Base-by-base conservation (phyloP, 495 filamentous ascomycete species). In the Daldinia concentrica region DNA sequence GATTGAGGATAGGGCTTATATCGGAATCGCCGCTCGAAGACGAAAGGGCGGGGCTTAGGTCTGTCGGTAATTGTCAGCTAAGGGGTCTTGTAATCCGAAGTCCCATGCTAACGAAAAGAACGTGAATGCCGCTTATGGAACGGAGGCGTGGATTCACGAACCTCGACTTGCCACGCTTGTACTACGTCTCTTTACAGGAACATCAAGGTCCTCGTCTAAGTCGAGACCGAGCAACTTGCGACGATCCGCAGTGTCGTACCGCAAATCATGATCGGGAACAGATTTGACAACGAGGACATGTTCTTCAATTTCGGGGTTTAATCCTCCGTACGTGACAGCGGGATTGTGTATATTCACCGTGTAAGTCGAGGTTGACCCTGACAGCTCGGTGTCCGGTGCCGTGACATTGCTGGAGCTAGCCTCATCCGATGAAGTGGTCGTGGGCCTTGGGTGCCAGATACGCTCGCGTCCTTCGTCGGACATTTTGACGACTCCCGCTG, bases 1-100 rank as follows among this genome's bases (percentile, higher is more conserved):
- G 83, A 30, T 79, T 69, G 29, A 81, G 70, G 3, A 90, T 61
- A 15, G 39, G 66, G 22, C 69, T 62, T 36, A 52, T 26, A 41
- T 62, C 55, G 17, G 58, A 54, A 61, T 55, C 45, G 6, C 41
- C 51, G n/a, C 37, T 62, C 8, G 55, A 60, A 19, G 43, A 59
- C 39, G 60, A 51, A 55, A 22, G 51, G 36, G 17, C 37, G 14
- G 61, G 58, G 6, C 67, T 71, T 39, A 41, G 32, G 43, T 63
- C 74, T 76, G 43, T 30, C 62, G 54, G 45, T 67, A 71, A 50
- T 15, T 11, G 65, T 68, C 41, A 73, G 65, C 68, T 56, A 56
- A 41, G 19, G 34, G 29, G 22, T 54, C 45, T 30, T 69, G 22
- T 30, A 52, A 59, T 57, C 37, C 30, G 50, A 39, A 24, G 22